Conservation (phyloP, 306 rosid species). For the Inga laurina region DNA sequence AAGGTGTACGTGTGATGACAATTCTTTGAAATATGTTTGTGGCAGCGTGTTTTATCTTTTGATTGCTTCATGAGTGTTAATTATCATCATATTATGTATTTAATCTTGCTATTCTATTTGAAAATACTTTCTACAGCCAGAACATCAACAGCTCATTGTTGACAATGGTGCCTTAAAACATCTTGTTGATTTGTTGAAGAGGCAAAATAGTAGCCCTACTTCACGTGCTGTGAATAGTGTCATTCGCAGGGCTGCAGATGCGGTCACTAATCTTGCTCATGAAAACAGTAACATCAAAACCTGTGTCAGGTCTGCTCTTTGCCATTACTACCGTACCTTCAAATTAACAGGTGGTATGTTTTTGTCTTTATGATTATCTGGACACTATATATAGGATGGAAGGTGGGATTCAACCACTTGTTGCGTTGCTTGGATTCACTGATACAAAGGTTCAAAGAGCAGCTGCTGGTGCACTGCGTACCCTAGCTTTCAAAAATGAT, state of each 20-base stretch:
- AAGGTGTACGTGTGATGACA: neutral
- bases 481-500: slow-evolving; percentile 82
- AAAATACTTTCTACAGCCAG: slow-evolving; percentile 68
- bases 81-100: neutral
- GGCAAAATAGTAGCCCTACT: slow-evolving; percentile 49
- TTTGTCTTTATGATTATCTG: slow-evolving; percentile 25
- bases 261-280: slow-evolving; percentile 88
- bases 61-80: neutral
- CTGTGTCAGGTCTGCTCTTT: slow-evolving; percentile 69
- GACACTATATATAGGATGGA: slow-evolving; percentile 60
- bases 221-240: slow-evolving; percentile 80
- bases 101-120: slow-evolving; percentile 8
- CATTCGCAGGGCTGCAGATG: slow-evolving; percentile 93
- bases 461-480: slow-evolving; percentile 89
- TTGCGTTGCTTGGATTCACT: slow-evolving; percentile 77
- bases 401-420: slow-evolving; percentile 92
- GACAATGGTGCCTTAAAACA: slow-evolving; percentile 74
- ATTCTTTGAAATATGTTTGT: neutral
- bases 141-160: slow-evolving; percentile 87
- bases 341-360: slow-evolving; percentile 1
- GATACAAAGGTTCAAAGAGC: slow-evolving; percentile 94
- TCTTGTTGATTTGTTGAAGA: slow-evolving; percentile 76
- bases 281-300: slow-evolving; percentile 87
- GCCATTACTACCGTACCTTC: neutral
- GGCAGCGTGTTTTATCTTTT: neutral